Conservation (phyloP, 2,329 filamentous ascomycete species). For the Aspergillus felis region DNA sequence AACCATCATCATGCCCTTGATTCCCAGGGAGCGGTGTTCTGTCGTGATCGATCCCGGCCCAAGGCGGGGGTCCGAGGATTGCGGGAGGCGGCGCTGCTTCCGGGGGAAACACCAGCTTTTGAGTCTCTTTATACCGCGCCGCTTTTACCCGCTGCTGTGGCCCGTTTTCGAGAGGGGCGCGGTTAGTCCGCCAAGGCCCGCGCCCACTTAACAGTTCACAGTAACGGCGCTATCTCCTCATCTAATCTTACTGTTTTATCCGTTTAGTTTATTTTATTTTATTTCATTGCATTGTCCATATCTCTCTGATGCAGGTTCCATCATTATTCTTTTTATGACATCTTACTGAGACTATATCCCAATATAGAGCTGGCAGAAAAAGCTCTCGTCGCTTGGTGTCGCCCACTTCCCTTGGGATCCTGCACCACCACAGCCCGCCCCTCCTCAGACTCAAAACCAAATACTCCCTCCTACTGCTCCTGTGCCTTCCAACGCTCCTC, state of each 20-base stretch:
- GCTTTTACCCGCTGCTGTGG: constrained; percentile 24
- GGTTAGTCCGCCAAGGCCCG: constrained; percentile 18
- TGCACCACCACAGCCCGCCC: constrained; percentile 59
- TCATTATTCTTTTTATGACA: neutral
- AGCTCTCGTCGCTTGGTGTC: constrained; percentile 77
- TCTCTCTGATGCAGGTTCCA: neutral
- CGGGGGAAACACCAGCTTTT: constrained; percentile 37
- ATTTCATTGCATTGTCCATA: constrained; percentile 4
- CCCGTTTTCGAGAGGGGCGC: neutral
- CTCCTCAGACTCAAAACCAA: constrained; percentile 38
- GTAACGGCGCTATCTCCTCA: constrained; percentile 1
- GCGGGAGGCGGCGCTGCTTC: constrained; percentile 33
- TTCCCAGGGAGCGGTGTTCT: constrained; percentile 21
- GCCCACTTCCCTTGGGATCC: constrained; percentile 96
- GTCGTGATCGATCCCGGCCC: constrained; percentile 16
- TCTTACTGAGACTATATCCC: neutral
- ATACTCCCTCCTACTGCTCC: constrained; percentile 38
- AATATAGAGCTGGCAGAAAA: constrained; percentile 84
- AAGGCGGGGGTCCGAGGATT: constrained; percentile 30
- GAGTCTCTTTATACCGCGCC: constrained; percentile 39
- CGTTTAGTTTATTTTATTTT: neutral
- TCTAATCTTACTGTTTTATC: neutral
- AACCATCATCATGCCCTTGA: neutral
- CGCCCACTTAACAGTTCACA: constrained; percentile 13
- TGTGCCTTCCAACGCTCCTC: constrained; percentile 44